Evolutionary conservation across 345 rosid species (phyloP).

Genomic region (Acer yangbiense): DNA sequence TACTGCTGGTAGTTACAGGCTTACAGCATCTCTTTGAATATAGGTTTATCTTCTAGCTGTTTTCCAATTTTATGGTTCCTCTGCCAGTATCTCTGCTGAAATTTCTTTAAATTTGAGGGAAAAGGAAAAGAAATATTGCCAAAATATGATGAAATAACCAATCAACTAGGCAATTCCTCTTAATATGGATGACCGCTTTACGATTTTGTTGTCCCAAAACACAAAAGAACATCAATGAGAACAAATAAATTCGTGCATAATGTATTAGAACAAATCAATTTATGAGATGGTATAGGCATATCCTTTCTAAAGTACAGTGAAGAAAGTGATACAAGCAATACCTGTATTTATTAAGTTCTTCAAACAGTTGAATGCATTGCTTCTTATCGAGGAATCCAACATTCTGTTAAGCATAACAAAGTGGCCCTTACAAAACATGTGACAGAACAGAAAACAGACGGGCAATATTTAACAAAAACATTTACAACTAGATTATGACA

Average conservation of each 20-base stretch:
- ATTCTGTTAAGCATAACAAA: conserved; percentile 46
- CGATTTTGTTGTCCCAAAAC: too few species aligned
- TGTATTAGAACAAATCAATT: too few species aligned
- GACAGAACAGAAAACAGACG: conserved; percentile 8
- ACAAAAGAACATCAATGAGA: background rate
- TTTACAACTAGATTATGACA: background rate
- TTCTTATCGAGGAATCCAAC: conserved; percentile 63
- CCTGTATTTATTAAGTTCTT: conserved; percentile 89
- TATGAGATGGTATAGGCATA: background rate
- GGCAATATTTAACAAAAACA: background rate
- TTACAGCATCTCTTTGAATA: background rate
- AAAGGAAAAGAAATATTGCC: too few species aligned
- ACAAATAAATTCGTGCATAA: background rate
- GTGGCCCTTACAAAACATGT: conserved; percentile 15
- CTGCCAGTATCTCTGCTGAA: too few species aligned
- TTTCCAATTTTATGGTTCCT: too few species aligned
- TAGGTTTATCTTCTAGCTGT: too few species aligned
- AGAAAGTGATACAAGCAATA: conserved; percentile 26
- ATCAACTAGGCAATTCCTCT: too few species aligned
- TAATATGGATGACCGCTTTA: too few species aligned
- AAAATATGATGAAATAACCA: too few species aligned
- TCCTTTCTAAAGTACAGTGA: conserved; percentile 7
- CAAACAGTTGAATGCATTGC: conserved; percentile 78
- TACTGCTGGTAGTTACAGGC: background rate
- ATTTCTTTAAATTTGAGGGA: too few species aligned